Percentiles rank a stretch among this genome's conserved stretches.
phyloP scores from a whole-genome alignment of 2,329 filamentous ascomycete species.

The Fusarium temperatum region DNA sequence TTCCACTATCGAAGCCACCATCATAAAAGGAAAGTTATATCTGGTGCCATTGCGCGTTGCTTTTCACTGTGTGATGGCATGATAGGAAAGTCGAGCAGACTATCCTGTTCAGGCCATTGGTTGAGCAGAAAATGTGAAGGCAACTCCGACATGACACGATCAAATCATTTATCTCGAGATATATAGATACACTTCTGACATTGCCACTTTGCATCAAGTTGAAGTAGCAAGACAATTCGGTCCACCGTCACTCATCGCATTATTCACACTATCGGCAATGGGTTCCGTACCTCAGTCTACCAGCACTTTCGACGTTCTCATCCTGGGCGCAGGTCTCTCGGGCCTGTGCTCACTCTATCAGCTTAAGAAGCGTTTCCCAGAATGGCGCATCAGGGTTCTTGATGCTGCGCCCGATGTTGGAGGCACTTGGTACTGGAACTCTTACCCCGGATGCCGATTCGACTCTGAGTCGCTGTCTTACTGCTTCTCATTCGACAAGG shows the following conservation, averaged over 20 bases:
- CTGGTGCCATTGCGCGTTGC: background rate
- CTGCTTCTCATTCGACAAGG: slow-evolving; percentile 32
- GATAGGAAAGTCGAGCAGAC: slow-evolving; percentile 1
- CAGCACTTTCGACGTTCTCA: slow-evolving; percentile 29
- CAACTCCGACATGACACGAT: background rate
- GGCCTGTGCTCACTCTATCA: slow-evolving; percentile 53
- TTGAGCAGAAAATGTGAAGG: background rate
- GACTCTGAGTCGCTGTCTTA: slow-evolving; percentile 54
- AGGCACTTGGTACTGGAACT: slow-evolving; percentile 42
- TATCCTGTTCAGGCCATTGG: background rate
- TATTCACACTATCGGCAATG: background rate
- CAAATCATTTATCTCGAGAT: background rate
- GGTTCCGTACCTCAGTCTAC: slow-evolving; percentile 19
- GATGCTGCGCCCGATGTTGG: slow-evolving; percentile 35
- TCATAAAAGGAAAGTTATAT: slow-evolving; percentile 26
- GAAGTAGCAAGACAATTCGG: fast-evolving
- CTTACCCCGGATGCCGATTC: slow-evolving; percentile 48
- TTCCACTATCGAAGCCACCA: background rate
- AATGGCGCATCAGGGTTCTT: slow-evolving; percentile 29
- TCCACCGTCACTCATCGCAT: too few species aligned
- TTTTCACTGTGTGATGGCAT: background rate
- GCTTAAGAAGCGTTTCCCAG: slow-evolving; percentile 46
- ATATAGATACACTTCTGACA: background rate
- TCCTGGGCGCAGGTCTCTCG: slow-evolving; percentile 43
- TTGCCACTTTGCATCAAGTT: background rate